These are phyloP conservation scores for Termitomyces eurrhizus DNA, from an alignment of 768 basidiomycete species.

Conservation along the genomic window DNA sequence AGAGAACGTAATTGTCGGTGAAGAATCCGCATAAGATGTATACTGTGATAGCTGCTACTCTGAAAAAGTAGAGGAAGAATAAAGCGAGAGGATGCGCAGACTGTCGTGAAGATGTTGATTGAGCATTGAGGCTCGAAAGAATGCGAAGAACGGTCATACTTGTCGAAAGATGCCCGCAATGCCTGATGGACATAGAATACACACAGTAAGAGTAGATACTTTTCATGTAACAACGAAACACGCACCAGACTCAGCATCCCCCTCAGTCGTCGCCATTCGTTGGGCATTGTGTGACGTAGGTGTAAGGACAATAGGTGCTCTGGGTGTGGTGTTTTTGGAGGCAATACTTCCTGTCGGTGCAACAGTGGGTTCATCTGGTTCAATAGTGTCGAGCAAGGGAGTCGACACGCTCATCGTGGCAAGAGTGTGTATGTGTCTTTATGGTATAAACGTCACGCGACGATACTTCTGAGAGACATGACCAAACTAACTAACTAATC, in stretches of 20 bases:
- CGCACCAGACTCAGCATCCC: constrained; percentile 77
- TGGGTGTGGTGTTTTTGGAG: constrained; percentile 24
- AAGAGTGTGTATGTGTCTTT: background rate
- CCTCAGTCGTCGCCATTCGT: constrained; percentile 49
- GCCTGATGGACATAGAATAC: constrained; percentile 32
- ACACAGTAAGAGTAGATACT: background rate
- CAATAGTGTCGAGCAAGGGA: constrained; percentile 78
- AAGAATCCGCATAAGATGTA: constrained; percentile 94
- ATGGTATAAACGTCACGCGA: background rate
- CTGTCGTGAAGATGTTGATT: constrained; percentile 30
- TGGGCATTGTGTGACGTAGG: constrained; percentile 41
- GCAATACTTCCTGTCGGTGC: constrained; percentile 32
- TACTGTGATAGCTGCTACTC: constrained; percentile 81
- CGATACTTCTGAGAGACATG: background rate
- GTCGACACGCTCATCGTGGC: constrained; percentile 45
- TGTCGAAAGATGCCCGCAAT: constrained; percentile 75
- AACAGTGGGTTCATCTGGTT: constrained; percentile 68
- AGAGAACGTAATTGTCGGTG: constrained; percentile 88
- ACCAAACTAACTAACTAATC: constrained; percentile 14
- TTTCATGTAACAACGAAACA: constrained; percentile 5
- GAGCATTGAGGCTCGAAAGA: background rate
- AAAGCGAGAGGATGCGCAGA: constrained; percentile 80
- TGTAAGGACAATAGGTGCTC: constrained; percentile 51
- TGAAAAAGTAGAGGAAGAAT: constrained; percentile 88
- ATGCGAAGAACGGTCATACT: constrained; percentile 33